A percentile compares a stretch with the other conserved stretches of the same genome.
Evolutionary conservation across 345 rosid genomes (phyloP).

Genomic region (Diplotaxis tenuifolia): DNA sequence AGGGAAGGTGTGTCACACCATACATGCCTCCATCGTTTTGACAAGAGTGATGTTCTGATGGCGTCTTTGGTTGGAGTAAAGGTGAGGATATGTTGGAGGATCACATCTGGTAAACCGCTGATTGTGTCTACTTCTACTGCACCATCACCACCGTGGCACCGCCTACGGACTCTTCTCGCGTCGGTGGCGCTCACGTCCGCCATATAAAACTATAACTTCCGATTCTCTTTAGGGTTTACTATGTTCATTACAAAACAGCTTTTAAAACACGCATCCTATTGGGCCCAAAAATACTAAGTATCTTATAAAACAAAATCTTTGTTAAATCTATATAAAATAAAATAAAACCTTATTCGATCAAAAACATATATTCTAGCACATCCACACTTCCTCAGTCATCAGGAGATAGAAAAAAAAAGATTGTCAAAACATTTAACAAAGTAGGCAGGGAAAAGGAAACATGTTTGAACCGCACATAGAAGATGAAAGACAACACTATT

Average conservation of each 20-base stretch:
- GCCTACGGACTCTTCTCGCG: not conserved
- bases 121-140: not conserved
- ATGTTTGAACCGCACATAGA: not conserved
- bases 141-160: not conserved
- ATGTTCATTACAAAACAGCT: not conserved
- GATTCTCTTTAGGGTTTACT: not conserved
- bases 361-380: not conserved
- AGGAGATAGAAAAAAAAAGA: not conserved
- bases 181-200: not conserved
- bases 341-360: not conserved
- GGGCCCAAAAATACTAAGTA: not conserved
- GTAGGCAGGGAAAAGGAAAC: not conserved
- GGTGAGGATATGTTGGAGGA: slow-evolving; percentile 14
- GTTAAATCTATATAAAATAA: not conserved
- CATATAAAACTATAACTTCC: not conserved
- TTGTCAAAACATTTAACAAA: not conserved
- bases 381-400: not conserved
- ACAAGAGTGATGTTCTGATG: slow-evolving; percentile 19
- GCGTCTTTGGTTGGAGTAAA: not conserved
- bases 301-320: not conserved
- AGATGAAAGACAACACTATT: slow-evolving; percentile 40
- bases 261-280: not conserved
- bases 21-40: slow-evolving; percentile 15
- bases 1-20: slow-evolving; percentile 13
- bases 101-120: not conserved